These are phyloP conservation scores for Tuber magnatum DNA, from an alignment of 495 filamentous ascomycete genomes.

Conservation along the genomic window DNA sequence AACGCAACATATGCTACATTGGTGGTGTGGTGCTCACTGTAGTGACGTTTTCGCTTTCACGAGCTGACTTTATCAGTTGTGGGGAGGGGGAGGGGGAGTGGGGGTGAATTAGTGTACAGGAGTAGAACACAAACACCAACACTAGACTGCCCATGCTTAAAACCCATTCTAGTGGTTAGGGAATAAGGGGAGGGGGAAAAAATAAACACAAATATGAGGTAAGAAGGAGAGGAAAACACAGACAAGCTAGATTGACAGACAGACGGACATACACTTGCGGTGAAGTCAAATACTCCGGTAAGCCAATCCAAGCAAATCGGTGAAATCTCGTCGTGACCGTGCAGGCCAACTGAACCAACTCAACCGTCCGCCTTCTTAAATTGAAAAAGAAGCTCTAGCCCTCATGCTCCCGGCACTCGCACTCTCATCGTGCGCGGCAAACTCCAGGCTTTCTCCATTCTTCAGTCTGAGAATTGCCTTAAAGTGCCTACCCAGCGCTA, in stretches of 20 bases:
- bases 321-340: background rate
- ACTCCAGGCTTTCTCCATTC: background rate
- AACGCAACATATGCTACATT: background rate
- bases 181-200: background rate
- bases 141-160: background rate
- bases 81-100: too few relatives aligned
- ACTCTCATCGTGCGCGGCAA: background rate
- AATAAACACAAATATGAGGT: background rate
- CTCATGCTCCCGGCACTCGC: background rate
- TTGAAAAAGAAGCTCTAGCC: background rate
- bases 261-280: background rate
- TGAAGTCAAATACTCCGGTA: background rate
- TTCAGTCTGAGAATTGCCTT: background rate
- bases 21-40: background rate
- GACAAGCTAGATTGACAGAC: background rate
- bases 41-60: background rate
- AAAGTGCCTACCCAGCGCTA: background rate
- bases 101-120: background rate
- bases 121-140: background rate
- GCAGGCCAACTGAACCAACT: background rate
- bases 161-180: background rate
- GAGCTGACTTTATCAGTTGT: background rate
- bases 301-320: background rate
- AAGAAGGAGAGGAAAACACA: background rate
- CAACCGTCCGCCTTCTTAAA: background rate